These are phyloP conservation scores for Emydomyces testavorans DNA, from an alignment of 2,329 filamentous ascomycete species.

Conservation along the genomic window DNA sequence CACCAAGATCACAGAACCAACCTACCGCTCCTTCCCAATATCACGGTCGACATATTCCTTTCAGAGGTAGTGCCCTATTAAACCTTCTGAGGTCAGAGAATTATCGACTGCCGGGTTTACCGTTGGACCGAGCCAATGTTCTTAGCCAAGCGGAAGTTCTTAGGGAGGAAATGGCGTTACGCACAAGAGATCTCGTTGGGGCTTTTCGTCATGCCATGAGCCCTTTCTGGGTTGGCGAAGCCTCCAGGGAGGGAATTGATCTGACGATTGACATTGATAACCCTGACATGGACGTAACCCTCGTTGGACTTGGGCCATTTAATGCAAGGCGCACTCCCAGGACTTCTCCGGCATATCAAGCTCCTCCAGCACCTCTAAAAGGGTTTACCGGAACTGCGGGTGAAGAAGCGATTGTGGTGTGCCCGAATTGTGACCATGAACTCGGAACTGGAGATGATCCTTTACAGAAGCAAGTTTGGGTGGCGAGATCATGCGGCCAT, in stretches of 20 bases:
- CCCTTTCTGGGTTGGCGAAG: slow-evolving; percentile 21
- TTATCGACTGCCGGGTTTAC: background rate
- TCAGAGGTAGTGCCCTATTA: slow-evolving; percentile 11
- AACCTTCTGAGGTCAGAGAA: slow-evolving; percentile 14
- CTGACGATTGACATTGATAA: slow-evolving; percentile 23
- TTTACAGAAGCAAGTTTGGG: slow-evolving; percentile 78
- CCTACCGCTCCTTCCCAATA: background rate
- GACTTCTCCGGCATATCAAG: slow-evolving; percentile 40
- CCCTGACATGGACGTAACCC: slow-evolving; percentile 15
- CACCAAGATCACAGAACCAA: background rate
- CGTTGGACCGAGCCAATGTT: background rate
- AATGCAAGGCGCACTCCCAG: slow-evolving; percentile 13
- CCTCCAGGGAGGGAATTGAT: slow-evolving; percentile 18
- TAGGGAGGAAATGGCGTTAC: slow-evolving; percentile 15
- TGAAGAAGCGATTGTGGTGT: slow-evolving; percentile 63
- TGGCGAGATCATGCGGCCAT: slow-evolving; percentile 81
- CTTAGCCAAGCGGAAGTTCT: background rate
- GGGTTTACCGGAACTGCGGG: slow-evolving; percentile 71
- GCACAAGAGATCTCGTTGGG: slow-evolving; percentile 14
- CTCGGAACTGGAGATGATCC: slow-evolving; percentile 59
- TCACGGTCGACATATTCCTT: background rate
- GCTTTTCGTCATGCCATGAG: slow-evolving; percentile 14
- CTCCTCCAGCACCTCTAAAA: slow-evolving; percentile 52
- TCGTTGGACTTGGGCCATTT: slow-evolving; percentile 31
- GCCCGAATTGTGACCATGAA: slow-evolving; percentile 77